Conservation (phyloP, 2,329 filamentous ascomycete genomes). For the Fusarium incarnatum region DNA sequence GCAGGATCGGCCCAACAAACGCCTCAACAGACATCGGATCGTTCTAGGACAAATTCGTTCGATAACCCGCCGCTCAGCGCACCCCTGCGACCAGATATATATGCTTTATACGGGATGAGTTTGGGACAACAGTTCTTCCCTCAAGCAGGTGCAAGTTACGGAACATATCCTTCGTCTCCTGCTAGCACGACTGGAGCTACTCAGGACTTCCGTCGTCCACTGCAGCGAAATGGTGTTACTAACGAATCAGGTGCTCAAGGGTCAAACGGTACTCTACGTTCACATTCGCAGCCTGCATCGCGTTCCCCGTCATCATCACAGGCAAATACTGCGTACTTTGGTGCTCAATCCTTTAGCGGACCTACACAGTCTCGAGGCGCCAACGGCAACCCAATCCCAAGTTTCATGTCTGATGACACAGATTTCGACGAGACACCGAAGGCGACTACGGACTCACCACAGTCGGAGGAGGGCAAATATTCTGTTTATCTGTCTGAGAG, state of each 20-base stretch:
- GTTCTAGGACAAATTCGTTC: constrained; percentile 72
- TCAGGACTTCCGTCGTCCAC: constrained; percentile 67
- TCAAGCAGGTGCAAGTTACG: constrained; percentile 58
- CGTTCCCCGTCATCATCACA: constrained; percentile 54
- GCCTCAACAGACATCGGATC: constrained; percentile 55
- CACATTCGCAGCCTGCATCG: constrained; percentile 74
- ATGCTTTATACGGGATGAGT: constrained; percentile 60
- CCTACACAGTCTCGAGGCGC: constrained; percentile 53
- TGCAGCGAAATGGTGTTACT: constrained; percentile 65
- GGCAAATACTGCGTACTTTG: constrained; percentile 42
- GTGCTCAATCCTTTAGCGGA: constrained; percentile 53
- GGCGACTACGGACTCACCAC: constrained; percentile 58
- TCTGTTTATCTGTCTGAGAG: constrained; percentile 45
- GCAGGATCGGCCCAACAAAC: constrained; percentile 44
- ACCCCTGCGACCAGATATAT: constrained; percentile 68
- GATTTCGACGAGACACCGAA: constrained; percentile 61
- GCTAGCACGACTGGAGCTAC: constrained; percentile 57
- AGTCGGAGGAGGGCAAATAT: constrained; percentile 59
- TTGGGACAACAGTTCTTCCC: constrained; percentile 60
- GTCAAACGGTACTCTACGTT: constrained; percentile 68
- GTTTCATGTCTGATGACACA: constrained; percentile 67
- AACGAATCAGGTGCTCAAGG: constrained; percentile 61
- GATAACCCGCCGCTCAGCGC: constrained; percentile 71
- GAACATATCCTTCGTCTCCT: constrained; percentile 68
- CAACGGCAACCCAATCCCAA: constrained; percentile 65